Evolutionary conservation across 2,329 filamentous ascomycete genomes (phyloP).

Genomic region (Diaporthe longicolla): DNA sequence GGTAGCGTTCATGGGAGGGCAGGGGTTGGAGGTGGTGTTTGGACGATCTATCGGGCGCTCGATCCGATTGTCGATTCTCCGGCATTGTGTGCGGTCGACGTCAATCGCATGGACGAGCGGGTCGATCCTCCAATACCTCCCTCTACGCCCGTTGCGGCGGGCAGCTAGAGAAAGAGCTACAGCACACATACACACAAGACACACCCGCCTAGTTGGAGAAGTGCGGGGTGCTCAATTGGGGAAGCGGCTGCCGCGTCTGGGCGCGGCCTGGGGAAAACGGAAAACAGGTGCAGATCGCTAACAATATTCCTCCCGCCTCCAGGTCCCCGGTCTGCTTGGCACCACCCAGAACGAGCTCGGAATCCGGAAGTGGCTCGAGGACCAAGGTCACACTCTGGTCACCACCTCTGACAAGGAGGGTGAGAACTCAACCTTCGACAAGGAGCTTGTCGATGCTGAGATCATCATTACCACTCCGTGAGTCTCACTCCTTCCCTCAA

Average conservation of each 20-base stretch:
- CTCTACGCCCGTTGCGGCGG: not conserved
- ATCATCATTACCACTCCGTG: slow-evolving; percentile 99
- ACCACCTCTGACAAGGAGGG: slow-evolving; percentile 98
- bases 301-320: slow-evolving; percentile 32
- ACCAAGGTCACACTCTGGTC: slow-evolving; percentile 94
- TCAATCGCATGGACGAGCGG: slow-evolving; percentile 24
- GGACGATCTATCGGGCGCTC: slow-evolving; percentile 12
- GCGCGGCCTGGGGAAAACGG: slow-evolving; percentile 21
- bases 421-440: slow-evolving; percentile 91
- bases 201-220: slow-evolving; percentile 1
- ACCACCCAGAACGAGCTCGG: slow-evolving; percentile 99
- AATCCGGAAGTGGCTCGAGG: slow-evolving; percentile 96
- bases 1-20: slow-evolving; percentile 27
- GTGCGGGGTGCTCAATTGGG: slow-evolving; percentile 23
- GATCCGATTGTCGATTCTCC: not conserved
- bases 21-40: slow-evolving; percentile 12
- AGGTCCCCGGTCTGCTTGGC: slow-evolving; percentile 87
- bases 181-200: not conserved
- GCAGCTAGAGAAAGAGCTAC: slow-evolving; percentile 6
- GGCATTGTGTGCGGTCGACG: not conserved
- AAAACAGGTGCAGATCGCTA: slow-evolving; percentile 23
- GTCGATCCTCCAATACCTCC: not conserved
- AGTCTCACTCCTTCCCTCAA: slow-evolving; percentile 45
- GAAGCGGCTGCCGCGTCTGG: slow-evolving; percentile 23
- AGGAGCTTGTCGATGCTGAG: slow-evolving; percentile 96